A percentile compares a stretch with the other conserved stretches of the same genome.
These are phyloP conservation scores for Closterium sp. DNA, from an alignment of 139 green algal species.

Conservation along the genomic window DNA sequence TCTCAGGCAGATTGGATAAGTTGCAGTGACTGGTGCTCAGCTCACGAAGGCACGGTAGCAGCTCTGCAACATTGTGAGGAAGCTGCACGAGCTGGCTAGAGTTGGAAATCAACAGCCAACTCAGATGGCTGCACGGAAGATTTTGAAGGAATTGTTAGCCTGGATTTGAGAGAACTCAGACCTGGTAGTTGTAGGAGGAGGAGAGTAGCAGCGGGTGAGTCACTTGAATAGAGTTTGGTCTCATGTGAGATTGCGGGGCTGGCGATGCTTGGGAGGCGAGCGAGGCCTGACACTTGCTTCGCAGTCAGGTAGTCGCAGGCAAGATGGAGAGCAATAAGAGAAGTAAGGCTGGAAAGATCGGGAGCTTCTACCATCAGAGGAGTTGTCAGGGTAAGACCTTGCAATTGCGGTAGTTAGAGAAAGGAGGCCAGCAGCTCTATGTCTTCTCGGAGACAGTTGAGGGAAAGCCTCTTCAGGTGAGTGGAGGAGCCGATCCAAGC, in stretches of 20 bases:
- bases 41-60: not conserved
- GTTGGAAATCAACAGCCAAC: not conserved
- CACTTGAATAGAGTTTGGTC: not conserved
- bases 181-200: not conserved
- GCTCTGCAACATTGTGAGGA: not conserved
- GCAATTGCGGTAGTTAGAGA: not conserved
- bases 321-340: not conserved
- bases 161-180: not conserved
- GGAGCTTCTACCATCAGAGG: not conserved
- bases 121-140: not conserved
- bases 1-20: not conserved
- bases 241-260: not conserved
- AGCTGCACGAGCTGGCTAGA: not conserved
- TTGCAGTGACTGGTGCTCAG: not conserved
- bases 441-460: not conserved
- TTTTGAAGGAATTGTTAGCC: not conserved
- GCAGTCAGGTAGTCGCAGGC: not conserved
- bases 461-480: not conserved
- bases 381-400: not conserved
- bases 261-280: not conserved
- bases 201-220: not conserved
- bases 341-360: not conserved
- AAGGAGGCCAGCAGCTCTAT: not conserved
- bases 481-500: not conserved
- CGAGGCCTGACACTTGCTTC: not conserved